Conservation (phyloP, 352 stramenopile species). For the Globisporangium apiculatum region DNA sequence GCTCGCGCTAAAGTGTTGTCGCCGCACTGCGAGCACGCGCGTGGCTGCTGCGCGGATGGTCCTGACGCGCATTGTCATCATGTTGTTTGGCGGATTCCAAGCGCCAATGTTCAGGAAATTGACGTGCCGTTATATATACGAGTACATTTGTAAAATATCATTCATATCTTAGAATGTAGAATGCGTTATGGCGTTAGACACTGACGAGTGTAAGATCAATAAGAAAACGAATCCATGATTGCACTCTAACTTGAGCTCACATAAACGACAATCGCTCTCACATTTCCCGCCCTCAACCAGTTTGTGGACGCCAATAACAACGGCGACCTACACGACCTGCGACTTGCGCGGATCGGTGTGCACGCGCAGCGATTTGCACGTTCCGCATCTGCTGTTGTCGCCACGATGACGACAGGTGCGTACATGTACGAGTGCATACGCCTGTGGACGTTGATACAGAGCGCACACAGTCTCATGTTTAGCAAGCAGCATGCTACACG, state of each 20-base stretch:
- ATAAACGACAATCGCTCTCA: no score
- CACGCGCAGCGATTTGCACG: not conserved
- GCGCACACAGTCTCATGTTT: no score
- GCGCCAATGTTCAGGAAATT: not conserved
- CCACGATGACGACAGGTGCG: no score
- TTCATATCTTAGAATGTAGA: not conserved
- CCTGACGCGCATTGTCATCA: conserved; percentile 5
- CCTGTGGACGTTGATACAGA: no score
- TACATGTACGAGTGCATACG: no score
- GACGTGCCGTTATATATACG: not conserved
- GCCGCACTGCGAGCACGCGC: conserved; percentile 3
- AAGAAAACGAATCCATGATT: no score
- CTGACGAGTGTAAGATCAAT: no score
- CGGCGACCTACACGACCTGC: not conserved
- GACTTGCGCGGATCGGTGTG: not conserved
- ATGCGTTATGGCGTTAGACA: not conserved
- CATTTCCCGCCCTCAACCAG: not conserved
- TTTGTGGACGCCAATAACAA: not conserved
- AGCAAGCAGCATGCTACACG: no score
- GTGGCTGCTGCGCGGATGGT: conserved; percentile 1
- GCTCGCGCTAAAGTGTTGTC: conserved; percentile 14
- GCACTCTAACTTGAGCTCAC: no score
- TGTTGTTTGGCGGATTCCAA: not conserved
- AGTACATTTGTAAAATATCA: no score
- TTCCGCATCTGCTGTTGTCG: no score